Base-by-base conservation (phyloP, 2,329 filamentous ascomycete genomes). In the Fusarium succisae region DNA sequence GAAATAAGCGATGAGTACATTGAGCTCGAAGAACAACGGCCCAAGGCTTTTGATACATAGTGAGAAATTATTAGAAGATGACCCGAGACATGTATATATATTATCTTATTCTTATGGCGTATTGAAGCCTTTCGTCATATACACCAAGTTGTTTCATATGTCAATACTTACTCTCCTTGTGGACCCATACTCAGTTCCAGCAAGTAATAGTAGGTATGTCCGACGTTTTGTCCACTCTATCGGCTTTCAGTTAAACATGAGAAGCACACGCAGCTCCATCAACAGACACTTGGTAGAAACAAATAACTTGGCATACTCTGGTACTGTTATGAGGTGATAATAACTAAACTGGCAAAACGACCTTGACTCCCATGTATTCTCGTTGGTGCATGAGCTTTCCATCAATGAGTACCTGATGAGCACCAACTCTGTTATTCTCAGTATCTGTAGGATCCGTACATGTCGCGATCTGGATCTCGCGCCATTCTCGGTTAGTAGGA, bases 401-500 rank as follows among this genome's bases (percentile, higher is more conserved):
- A 69, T 85, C 79, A 62, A 85, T 80, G 4, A 85, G 65, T 1
- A 84, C 81, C 60, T 86, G 84, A 60, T 85, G 79, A 24, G 80
- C 84, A 51, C 84, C 84, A 41, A 85, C 68, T 14, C 83, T 75
- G 70, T 86, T 85, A 44, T 79, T 76, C 26, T 79, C 78, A 2
- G 79, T 81, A 70, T 85, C 84, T 0, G 84, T 86, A 4, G 83
- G 82, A 67, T 85, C 83, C 1, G 83, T 84, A 20, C 76, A 79
- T 9, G 84, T 86, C 2, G 83, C 77, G 50, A 87, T 86, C 73
- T 87, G 84, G 35, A 86, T 86, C 76, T 87, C 85, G n/a, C 85
- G 82, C 85, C 84, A 87, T 70, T 87, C 80, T 3, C 79, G 75
- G 68, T 86, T 86, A 17, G 84, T 86, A 1, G 85, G 85, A 24